phyloP scores from a whole-genome alignment of 1,284 basidiomycete genomes.

The Pascua sp. region DNA sequence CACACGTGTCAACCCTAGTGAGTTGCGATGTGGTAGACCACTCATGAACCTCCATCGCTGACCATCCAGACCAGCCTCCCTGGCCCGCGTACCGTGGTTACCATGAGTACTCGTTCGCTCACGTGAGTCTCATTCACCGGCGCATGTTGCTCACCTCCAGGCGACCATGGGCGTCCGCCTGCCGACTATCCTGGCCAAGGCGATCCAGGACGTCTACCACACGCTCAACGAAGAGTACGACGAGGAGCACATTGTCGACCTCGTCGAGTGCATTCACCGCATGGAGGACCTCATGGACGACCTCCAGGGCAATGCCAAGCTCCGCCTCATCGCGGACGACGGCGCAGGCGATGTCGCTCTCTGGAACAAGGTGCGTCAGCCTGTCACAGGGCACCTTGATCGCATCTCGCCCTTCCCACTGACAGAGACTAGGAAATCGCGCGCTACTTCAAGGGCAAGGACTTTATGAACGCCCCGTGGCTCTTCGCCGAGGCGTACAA shows the following conservation, averaged over 20 bases:
- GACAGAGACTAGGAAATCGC: conserved; percentile 62
- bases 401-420: neutral
- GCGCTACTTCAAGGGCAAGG: conserved; percentile 89
- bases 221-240: conserved; percentile 81
- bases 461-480: conserved; percentile 95
- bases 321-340: conserved; percentile 85
- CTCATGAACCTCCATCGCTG: neutral
- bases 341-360: conserved; percentile 89
- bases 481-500: conserved; percentile 97
- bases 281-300: conserved; percentile 80
- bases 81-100: conserved; percentile 95
- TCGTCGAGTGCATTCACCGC: conserved; percentile 79
- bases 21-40: conserved; percentile 15
- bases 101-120: conserved; percentile 92
- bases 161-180: conserved; percentile 91
- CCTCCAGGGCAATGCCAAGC: conserved; percentile 71
- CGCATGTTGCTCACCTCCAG: conserved; percentile 25
- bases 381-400: neutral
- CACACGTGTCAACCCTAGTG: conserved; percentile 50
- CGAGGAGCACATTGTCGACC: conserved; percentile 82
- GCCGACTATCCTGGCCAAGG: conserved; percentile 93
- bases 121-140: conserved; percentile 49
- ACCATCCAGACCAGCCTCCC: conserved; percentile 71
- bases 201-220: conserved; percentile 84
- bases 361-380: conserved; percentile 75